Base-by-base conservation (phyloP, 208 protist species). In the Trypanosomatidae sp. region DNA sequence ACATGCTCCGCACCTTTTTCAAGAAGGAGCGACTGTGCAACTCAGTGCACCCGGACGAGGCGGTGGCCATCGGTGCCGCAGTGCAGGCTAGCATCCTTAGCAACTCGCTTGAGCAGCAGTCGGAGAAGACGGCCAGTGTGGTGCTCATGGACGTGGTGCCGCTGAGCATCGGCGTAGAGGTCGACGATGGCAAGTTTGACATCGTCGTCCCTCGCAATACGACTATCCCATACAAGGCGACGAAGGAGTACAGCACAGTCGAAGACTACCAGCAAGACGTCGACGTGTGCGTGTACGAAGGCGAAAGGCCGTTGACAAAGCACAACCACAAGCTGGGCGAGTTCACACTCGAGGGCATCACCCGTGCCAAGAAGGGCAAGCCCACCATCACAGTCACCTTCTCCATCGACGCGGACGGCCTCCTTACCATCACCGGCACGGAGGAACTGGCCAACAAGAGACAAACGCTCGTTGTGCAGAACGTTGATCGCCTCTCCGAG, bases 271-370 rank as follows among this genome's bases (percentile, higher is more conserved):
- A 99, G 92, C 81, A 88, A 25, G 98, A 94, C 65, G 99, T 99
- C 58, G 86, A 99, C 66, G 99, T 99, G 76, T 96, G 99, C 87
- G 98, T 99, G n/a, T 99, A 94, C 83, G 99, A 99, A 83, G 99
- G 99, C 69, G 99, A 99, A 91, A 98, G 99, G 36, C 76, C 91
- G 19, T 88, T 98, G 80, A 99, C 99, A 60, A 91, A 93, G 71
- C 95, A 99, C 89, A 99, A 99, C 97, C 99, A 99, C 86, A 87
- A 98, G 12, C 91, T 99, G 15, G 99, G 99, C 36, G 77, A 86
- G 62, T 97, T 97, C 78, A 73, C 83, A 8, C 87, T 97, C 30
- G 92, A 89, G 68, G 97, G 95, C 71, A 99, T 99, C 66, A 94
- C 98, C 10, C 93, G 96, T 19, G 98, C 98, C 3, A 90, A 94